phyloP scores from a whole-genome alignment of 805 yeast species.

The Barnettozyma sp. region DNA sequence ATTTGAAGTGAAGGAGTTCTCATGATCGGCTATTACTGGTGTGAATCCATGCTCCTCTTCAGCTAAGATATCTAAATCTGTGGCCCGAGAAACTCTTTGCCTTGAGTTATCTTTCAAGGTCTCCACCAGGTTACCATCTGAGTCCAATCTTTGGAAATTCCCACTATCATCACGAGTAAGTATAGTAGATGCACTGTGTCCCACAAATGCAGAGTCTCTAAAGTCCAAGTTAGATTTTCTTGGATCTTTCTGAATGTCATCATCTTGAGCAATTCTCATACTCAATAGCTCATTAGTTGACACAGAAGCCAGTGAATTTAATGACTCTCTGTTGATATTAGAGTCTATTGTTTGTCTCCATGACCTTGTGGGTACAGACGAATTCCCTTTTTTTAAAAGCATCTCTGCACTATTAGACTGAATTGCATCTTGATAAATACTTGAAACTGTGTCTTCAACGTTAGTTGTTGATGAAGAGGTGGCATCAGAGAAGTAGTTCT shows the following conservation, averaged over 20 bases:
- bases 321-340: conserved; percentile 47
- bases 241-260: conserved; percentile 36
- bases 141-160: conserved; percentile 22
- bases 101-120: conserved; percentile 8
- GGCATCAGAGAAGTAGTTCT: conserved; percentile 28
- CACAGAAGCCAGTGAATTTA: conserved; percentile 72
- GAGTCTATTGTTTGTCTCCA: conserved; percentile 46
- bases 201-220: conserved; percentile 36
- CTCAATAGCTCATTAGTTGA: conserved; percentile 79
- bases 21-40: conserved; percentile 7
- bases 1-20: conserved; percentile 19
- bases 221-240: conserved; percentile 33
- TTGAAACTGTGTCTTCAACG: conserved; percentile 29
- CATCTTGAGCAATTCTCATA: conserved; percentile 67
- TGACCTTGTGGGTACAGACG: conserved; percentile 37
- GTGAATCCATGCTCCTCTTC: conserved; percentile 19
- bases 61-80: conserved; percentile 20
- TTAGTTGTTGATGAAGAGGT: conserved; percentile 48
- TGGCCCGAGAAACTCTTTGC: conserved; percentile 20
- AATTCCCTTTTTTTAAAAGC: conserved; percentile 24
- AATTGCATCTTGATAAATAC: conserved; percentile 33
- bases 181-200: conserved; percentile 22
- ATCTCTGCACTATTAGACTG: conserved; percentile 35
- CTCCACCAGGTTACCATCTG: conserved; percentile 26
- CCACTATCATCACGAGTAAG: conserved; percentile 25